Base-by-base conservation (phyloP, 345 rosid species). In the Balakata baccata region DNA sequence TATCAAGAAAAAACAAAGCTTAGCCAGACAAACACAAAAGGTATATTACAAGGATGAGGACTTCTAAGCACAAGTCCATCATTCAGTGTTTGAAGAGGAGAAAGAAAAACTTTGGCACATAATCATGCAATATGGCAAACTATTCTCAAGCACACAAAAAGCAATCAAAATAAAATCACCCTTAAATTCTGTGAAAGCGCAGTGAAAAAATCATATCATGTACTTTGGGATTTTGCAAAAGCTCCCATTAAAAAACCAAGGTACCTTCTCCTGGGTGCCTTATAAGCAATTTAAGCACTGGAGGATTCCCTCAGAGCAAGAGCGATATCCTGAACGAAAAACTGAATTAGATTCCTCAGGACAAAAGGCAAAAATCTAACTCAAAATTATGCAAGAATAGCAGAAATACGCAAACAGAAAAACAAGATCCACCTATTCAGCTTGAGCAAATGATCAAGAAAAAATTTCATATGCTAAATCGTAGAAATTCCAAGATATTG, bases 221-320 rank as follows among this genome's bases (percentile, higher is more conserved):
- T 69, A 78, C 51, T 72, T 72, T 75, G 73, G 78, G 74, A 57
- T 66, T 82, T 67, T 60, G 79, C 73, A 84, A 67, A 80, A 75
- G 79, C 76, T 86, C 94, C 96, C 75, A 86, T 81, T 78, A 81
- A 85, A 87, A 87, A 81, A 87, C 96, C 93, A 92, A 84, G 89
- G 82, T 95, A 95, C 99, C 99, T 95, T 95, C 97, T 87, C 93
- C 94, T 76, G 92, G 84, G 87, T 87, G 94, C 91, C 92, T 87
- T 85, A 84, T 75, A 83, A 89, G 84, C 93, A 89, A 8, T 80
- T 75, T 87, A 92, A 87, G 86, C 91, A 87, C 88, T 82, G 84
- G 94, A 88, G 83, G 84, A 75, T 75, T 82, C 90, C 88, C 97
- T 83, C 94, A 87, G 79, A 87, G 92, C 93, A 80, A 84, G 88